phyloP scores from a whole-genome alignment of 129 eudicot genomes.

The Pittosporum tobira region DNA sequence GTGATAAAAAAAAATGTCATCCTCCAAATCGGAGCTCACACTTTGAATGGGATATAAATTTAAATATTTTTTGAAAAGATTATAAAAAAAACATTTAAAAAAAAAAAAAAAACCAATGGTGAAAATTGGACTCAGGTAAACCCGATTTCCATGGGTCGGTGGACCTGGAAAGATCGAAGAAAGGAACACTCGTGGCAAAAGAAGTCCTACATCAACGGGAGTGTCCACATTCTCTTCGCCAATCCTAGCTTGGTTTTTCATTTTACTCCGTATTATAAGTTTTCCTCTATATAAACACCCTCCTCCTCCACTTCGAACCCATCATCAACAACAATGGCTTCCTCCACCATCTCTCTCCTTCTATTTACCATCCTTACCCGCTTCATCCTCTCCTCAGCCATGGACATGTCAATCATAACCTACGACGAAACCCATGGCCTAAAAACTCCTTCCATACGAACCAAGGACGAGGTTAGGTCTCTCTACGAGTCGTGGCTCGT shows the following conservation, averaged over 20 bases:
- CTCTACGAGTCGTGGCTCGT: constrained; percentile 78
- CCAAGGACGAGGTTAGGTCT: constrained; percentile 40
- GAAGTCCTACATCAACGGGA: constrained; percentile 1
- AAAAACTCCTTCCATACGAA: constrained; percentile 15
- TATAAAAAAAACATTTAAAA: too few species aligned
- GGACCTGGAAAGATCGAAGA: not conserved
- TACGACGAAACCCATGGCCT: constrained; percentile 40
- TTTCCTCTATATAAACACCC: constrained; percentile 1
- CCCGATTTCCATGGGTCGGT: too few species aligned
- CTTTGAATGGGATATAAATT: too few species aligned
- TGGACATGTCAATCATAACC: constrained; percentile 70
- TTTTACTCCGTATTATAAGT: not conserved
- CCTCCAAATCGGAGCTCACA: too few species aligned
- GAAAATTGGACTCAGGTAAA: too few species aligned
- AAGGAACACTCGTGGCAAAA: not conserved
- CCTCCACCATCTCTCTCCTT: constrained; percentile 16
- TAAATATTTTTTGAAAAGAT: too few species aligned
- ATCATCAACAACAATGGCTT: constrained; percentile 25
- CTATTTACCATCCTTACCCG: constrained; percentile 23
- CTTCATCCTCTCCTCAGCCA: constrained; percentile 41
- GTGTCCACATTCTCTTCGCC: not conserved
- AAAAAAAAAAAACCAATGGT: too few species aligned
- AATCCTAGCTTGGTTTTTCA: not conserved
- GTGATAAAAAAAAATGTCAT: too few species aligned
- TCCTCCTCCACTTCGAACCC: constrained; percentile 5